A percentile compares a stretch with the other conserved stretches of the same genome.
These are phyloP conservation scores for Collybiopsis confluens DNA, from an alignment of 768 basidiomycete genomes.

Conservation along the genomic window DNA sequence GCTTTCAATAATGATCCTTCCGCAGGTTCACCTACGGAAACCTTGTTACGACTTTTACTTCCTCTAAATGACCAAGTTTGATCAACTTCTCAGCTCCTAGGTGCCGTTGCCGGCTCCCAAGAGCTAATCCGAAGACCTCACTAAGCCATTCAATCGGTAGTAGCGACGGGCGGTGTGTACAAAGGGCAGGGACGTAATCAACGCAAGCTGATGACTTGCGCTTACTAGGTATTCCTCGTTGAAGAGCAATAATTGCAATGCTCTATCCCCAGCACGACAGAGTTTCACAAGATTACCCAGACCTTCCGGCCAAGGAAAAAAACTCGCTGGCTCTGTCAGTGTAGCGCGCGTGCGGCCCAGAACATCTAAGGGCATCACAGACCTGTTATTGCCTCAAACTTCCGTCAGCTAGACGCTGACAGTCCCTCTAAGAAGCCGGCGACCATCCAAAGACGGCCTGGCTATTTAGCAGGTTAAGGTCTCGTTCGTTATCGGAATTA, in stretches of 20 bases:
- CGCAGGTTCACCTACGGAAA: no score
- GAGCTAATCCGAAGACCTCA: no score
- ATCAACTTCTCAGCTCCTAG: no score
- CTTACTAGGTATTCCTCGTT: slow-evolving; percentile 89
- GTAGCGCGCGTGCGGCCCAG: slow-evolving; percentile 85
- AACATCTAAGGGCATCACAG: slow-evolving; percentile 90
- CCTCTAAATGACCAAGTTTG: no score
- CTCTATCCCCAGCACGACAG: slow-evolving; percentile 83
- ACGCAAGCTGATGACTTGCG: no score
- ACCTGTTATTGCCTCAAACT: slow-evolving; percentile 91
- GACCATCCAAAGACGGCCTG: slow-evolving; percentile 71
- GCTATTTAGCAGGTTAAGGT: slow-evolving; percentile 93
- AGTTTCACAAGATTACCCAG: slow-evolving; percentile 73
- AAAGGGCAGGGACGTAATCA: no score
- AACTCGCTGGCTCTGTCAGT: slow-evolving; percentile 88
- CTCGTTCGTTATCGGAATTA: slow-evolving; percentile 95
- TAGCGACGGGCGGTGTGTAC: no score
- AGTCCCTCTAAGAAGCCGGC: slow-evolving; percentile 84
- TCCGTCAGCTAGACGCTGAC: slow-evolving; percentile 75
- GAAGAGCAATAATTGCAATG: slow-evolving; percentile 91
- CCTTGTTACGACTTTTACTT: no score
- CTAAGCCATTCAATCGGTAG: no score
- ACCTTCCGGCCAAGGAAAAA: slow-evolving; percentile 72
- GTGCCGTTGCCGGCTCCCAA: no score
- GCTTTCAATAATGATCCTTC: no score